These are phyloP conservation scores for Hypericum androsaemum DNA, from an alignment of 345 rosid genomes.

Conservation along the genomic window DNA sequence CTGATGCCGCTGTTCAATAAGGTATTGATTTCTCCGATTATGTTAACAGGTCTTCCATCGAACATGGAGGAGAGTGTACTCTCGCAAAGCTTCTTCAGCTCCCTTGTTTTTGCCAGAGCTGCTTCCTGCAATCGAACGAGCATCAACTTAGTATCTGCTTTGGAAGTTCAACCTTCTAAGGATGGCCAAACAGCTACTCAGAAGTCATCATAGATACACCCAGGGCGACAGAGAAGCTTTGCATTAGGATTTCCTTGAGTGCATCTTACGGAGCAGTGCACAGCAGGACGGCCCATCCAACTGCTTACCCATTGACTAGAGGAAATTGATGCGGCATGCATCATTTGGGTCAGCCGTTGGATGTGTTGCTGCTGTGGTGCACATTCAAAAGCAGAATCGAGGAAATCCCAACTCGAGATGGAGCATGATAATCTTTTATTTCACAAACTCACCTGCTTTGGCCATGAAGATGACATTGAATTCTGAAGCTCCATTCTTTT, in stretches of 20 bases:
- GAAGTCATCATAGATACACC: background rate
- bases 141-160: background rate
- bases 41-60: slow-evolving; percentile 93
- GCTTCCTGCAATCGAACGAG: slow-evolving; percentile 51
- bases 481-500: slow-evolving; percentile 91
- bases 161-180: background rate
- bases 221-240: too few species aligned
- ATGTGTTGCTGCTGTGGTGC: too few species aligned
- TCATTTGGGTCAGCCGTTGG: too few species aligned
- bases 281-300: too few species aligned
- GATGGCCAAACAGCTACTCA: background rate
- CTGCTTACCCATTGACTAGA: too few species aligned
- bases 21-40: slow-evolving; percentile 91
- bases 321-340: too few species aligned
- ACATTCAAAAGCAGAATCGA: background rate
- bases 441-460: slow-evolving; percentile 56
- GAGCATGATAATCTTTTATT: background rate
- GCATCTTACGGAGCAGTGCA: too few species aligned
- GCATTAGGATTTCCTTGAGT: too few species aligned
- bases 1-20: slow-evolving; percentile 58
- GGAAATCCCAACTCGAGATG: background rate
- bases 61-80: slow-evolving; percentile 76
- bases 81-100: slow-evolving; percentile 81
- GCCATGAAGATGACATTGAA: slow-evolving; percentile 83
- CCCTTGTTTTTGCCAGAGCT: slow-evolving; percentile 67